Evolutionary conservation across 352 stramenopile genomes (phyloP).

Genomic region (Globisporangium parvum): DNA sequence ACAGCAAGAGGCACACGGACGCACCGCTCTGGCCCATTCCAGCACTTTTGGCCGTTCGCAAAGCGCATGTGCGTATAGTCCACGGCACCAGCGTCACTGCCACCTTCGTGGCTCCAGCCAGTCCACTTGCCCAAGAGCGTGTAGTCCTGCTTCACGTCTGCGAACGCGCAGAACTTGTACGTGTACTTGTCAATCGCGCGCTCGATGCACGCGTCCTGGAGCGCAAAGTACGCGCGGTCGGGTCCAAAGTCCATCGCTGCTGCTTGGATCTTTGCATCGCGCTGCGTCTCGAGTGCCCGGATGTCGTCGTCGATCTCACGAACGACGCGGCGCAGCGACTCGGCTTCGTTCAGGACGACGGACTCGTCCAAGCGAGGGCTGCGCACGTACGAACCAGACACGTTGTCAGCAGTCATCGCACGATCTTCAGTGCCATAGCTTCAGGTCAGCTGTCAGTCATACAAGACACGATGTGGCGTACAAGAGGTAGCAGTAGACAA

Average conservation of each 20-base stretch:
- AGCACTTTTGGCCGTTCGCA: conserved; percentile 82
- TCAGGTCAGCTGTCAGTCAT: not conserved
- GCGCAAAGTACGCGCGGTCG: conserved; percentile 58
- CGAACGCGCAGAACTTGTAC: conserved; percentile 88
- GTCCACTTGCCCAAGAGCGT: conserved; percentile 80
- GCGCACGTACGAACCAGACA: not conserved
- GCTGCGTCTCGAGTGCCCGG: conserved; percentile 41
- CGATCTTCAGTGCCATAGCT: not conserved
- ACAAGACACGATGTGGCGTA: conserved; percentile 19
- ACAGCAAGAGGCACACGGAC: not conserved
- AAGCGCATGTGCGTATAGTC: conserved; percentile 72
- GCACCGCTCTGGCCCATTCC: conserved; percentile 85
- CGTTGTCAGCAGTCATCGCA: not conserved
- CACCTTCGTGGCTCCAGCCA: conserved; percentile 23
- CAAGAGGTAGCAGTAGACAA: conserved; percentile 72
- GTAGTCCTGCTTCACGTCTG: conserved; percentile 69
- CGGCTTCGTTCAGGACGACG: conserved; percentile 47
- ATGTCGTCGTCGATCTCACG: conserved; percentile 66
- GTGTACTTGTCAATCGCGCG: conserved; percentile 82
- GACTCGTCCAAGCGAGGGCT: conserved; percentile 58
- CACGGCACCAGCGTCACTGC: not conserved
- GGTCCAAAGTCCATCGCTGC: conserved; percentile 59
- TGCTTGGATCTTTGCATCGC: conserved; percentile 31
- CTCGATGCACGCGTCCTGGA: conserved; percentile 76
- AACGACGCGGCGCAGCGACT: conserved; percentile 61